These are phyloP conservation scores for Sinapis alba DNA, from an alignment of 441 rosid species.

Conservation along the genomic window DNA sequence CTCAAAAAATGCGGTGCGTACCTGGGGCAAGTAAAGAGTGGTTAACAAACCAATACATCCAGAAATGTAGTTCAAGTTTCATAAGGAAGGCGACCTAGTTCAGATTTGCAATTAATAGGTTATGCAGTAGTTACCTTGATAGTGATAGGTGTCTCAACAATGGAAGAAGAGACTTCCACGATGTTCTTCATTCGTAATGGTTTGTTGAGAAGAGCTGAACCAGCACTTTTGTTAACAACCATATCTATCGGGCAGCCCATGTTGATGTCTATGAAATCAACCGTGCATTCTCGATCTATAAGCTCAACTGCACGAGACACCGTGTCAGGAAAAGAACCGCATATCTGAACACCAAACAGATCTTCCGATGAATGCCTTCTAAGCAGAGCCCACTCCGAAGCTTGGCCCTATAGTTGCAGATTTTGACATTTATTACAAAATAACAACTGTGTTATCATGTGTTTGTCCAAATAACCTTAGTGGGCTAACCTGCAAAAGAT, in stretches of 20 bases:
- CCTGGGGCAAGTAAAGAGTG: slow-evolving; percentile 45
- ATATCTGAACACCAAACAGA: slow-evolving; percentile 89
- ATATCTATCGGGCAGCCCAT: slow-evolving; percentile 98
- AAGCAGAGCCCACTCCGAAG: slow-evolving; percentile 95
- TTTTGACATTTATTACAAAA: slow-evolving; percentile 5
- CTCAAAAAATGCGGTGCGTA: slow-evolving; percentile 78
- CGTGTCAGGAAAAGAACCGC: slow-evolving; percentile 85
- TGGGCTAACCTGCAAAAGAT: slow-evolving; percentile 77
- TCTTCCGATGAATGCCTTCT: slow-evolving; percentile 88
- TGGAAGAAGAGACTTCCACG: slow-evolving; percentile 66
- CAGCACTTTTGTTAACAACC: slow-evolving; percentile 92
- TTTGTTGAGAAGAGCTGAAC: slow-evolving; percentile 83
- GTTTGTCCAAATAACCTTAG: slow-evolving; percentile 18
- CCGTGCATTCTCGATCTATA: slow-evolving; percentile 71
- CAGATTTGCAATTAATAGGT: neutral
- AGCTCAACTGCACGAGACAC: slow-evolving; percentile 78
- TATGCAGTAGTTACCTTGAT: slow-evolving; percentile 61
- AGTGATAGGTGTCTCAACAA: slow-evolving; percentile 78
- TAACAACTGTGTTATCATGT: neutral
- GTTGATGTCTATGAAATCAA: slow-evolving; percentile 93
- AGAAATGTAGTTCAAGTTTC: neutral
- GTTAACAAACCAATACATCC: slow-evolving; percentile 14
- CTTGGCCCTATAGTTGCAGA: slow-evolving; percentile 69
- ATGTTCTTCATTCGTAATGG: slow-evolving; percentile 82
- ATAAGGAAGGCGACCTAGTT: neutral